These are phyloP conservation scores for Xylaria bambusicola DNA, from an alignment of 495 filamentous ascomycete genomes.

Conservation along the genomic window DNA sequence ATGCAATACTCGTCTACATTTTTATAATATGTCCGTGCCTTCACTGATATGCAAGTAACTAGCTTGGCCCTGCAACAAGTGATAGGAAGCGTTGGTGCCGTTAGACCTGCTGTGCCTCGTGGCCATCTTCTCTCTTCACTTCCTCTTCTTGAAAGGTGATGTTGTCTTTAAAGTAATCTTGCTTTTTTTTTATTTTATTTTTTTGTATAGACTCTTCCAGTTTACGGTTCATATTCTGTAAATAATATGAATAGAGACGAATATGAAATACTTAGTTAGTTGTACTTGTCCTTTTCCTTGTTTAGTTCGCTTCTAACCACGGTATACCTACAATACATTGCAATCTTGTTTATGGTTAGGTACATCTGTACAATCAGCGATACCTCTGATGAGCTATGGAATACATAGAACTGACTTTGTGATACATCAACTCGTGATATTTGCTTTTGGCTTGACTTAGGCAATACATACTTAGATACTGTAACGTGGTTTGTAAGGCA, in stretches of 20 bases:
- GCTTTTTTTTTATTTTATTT: too few relatives aligned
- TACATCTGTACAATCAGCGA: not conserved
- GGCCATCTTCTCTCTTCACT: too few relatives aligned
- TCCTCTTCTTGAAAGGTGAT: too few relatives aligned
- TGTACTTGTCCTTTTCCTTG: too few relatives aligned
- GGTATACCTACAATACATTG: too few relatives aligned
- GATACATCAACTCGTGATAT: not conserved
- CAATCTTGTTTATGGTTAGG: too few relatives aligned
- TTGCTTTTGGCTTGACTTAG: constrained; percentile 1
- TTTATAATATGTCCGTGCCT: not conserved
- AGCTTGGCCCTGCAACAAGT: not conserved
- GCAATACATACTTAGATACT: not conserved
- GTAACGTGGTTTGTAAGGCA: not conserved
- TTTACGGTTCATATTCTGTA: too few relatives aligned
- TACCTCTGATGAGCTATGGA: not conserved
- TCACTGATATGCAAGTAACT: not conserved
- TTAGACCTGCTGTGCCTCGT: not conserved
- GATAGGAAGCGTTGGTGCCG: not conserved
- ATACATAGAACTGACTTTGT: not conserved
- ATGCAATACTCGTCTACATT: not conserved
- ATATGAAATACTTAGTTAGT: too few relatives aligned
- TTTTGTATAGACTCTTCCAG: too few relatives aligned
- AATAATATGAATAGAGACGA: too few relatives aligned
- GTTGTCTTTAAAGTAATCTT: too few relatives aligned
- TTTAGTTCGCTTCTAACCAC: too few relatives aligned